These are phyloP conservation scores for Daldinia grandis DNA, from an alignment of 495 filamentous ascomycete species.

Conservation along the genomic window DNA sequence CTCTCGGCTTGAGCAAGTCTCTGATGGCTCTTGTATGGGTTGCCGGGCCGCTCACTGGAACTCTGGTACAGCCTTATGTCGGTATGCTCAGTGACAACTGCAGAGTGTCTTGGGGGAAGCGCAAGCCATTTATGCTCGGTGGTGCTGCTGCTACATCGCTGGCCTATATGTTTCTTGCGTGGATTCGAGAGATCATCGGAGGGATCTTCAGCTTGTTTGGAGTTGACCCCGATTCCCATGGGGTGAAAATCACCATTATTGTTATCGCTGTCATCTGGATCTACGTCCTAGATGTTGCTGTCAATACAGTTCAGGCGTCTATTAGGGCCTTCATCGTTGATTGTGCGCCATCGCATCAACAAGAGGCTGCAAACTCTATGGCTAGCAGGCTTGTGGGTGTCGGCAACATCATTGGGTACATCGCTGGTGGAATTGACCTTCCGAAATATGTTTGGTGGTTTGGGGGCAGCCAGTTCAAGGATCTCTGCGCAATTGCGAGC, in stretches of 20 bases:
- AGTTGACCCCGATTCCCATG: conserved; percentile 65
- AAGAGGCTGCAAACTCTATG: conserved; percentile 88
- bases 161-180: conserved; percentile 78
- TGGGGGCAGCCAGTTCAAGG: conserved; percentile 87
- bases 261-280: conserved; percentile 81
- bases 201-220: conserved; percentile 77
- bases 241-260: conserved; percentile 68
- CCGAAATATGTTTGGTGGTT: conserved; percentile 76
- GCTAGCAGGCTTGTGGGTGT: conserved; percentile 80
- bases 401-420: conserved; percentile 86
- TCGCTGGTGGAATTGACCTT: conserved; percentile 81
- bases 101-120: conserved; percentile 79
- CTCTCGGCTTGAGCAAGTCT: conserved; percentile 89
- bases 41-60: conserved; percentile 85
- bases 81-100: conserved; percentile 91
- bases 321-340: conserved; percentile 92
- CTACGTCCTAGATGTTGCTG: conserved; percentile 87
- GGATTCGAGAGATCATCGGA: conserved; percentile 80
- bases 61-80: conserved; percentile 91
- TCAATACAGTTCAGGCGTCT: conserved; percentile 93
- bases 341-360: conserved; percentile 86
- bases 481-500: conserved; percentile 82
- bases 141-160: conserved; percentile 77
- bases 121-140: conserved; percentile 87
- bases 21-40: conserved; percentile 96